phyloP scores from a whole-genome alignment of 2,329 filamentous ascomycete species.

The Verticillium klebahnii region DNA sequence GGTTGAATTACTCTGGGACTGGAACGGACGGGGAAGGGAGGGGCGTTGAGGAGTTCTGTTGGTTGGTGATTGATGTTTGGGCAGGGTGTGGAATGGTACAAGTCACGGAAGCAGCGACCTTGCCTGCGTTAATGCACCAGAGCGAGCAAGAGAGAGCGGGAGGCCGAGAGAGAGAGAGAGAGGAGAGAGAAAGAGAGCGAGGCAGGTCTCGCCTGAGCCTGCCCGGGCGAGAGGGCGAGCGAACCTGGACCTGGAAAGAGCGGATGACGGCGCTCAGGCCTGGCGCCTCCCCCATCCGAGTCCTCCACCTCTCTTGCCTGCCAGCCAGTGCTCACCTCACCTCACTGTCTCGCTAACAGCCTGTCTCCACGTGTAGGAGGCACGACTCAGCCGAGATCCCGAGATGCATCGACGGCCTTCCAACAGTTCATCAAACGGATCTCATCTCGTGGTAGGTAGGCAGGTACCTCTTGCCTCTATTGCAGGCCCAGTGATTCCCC shows the following conservation, averaged over 20 bases:
- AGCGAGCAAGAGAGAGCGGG: background rate
- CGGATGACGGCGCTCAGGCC: background rate
- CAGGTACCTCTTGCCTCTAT: background rate
- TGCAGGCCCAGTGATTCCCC: background rate
- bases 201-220: background rate
- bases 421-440: too few relatives aligned
- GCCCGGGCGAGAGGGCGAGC: background rate
- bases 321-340: background rate
- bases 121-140: background rate
- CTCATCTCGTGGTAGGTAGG: background rate
- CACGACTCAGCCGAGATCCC: background rate
- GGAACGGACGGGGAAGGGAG: slow-evolving; percentile 4
- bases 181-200: background rate
- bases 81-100: background rate
- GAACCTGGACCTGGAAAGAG: background rate
- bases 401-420: background rate
- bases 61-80: background rate
- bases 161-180: background rate
- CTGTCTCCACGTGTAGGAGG: background rate
- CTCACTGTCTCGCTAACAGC: background rate
- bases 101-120: background rate
- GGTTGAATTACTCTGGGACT: background rate
- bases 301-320: background rate
- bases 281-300: background rate
- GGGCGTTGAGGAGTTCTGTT: background rate